Evolutionary conservation across 2,329 filamentous ascomycete species (phyloP).

Genomic region (Ramularia collo-cygni): DNA sequence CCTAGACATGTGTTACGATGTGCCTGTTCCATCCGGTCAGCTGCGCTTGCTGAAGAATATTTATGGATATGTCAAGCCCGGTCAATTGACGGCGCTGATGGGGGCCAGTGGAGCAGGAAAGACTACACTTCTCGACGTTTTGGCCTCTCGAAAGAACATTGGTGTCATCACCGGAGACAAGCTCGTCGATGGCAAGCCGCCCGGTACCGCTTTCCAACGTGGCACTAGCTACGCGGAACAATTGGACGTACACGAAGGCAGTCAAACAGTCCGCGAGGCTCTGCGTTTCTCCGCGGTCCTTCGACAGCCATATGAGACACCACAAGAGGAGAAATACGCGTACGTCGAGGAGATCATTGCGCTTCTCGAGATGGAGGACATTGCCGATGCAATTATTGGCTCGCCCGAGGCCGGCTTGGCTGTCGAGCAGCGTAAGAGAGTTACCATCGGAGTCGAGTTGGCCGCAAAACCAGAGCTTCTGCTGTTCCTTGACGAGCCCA

Average conservation of each 20-base stretch:
- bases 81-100: constrained; percentile 46
- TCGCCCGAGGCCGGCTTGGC: constrained; percentile 53
- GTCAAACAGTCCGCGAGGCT: constrained; percentile 58
- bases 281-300: constrained; percentile 60
- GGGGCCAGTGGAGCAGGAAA: constrained; percentile 66
- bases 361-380: constrained; percentile 59
- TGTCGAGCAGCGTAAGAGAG: constrained; percentile 61
- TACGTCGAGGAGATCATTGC: constrained; percentile 61
- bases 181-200: constrained; percentile 49
- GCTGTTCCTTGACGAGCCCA: constrained; percentile 73
- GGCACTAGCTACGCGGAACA: constrained; percentile 61
- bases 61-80: constrained; percentile 45
- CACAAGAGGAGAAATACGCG: constrained; percentile 54
- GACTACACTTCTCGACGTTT: constrained; percentile 74
- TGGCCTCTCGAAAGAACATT: constrained; percentile 59
- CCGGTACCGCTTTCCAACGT: constrained; percentile 56
- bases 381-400: constrained; percentile 60
- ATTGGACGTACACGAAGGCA: constrained; percentile 57
- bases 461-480: constrained; percentile 63
- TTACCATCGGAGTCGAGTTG: constrained; percentile 57
- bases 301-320: constrained; percentile 53
- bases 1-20: constrained; percentile 45
- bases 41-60: constrained; percentile 41
- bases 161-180: constrained; percentile 58
- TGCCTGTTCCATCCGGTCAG: constrained; percentile 41